Percentiles rank a stretch among this genome's conserved stretches.
Evolutionary conservation across 805 yeast genomes (phyloP).

Genomic region (Ogataea degrootiae): DNA sequence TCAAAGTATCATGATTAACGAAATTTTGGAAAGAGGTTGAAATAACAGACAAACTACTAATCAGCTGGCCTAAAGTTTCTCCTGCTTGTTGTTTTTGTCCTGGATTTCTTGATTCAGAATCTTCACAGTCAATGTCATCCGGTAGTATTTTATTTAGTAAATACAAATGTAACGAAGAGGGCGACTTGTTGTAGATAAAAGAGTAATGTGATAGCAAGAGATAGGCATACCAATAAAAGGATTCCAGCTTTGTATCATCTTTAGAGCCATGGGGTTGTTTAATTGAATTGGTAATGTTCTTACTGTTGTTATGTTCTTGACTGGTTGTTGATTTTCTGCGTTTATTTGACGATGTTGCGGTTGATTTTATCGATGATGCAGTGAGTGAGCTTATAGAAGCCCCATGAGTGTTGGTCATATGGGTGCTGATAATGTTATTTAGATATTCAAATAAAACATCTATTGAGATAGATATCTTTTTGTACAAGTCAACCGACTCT

Average conservation of each 20-base stretch:
- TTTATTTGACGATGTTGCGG: not conserved
- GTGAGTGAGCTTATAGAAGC: not conserved
- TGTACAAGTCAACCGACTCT: constrained; percentile 9
- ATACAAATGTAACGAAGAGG: constrained; percentile 34
- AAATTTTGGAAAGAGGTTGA: constrained; percentile 15
- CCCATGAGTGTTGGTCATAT: constrained; percentile 31
- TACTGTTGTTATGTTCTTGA: not conserved
- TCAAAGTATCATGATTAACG: constrained; percentile 16
- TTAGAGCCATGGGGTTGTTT: constrained; percentile 7
- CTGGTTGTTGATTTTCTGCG: not conserved
- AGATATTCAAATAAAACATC: constrained; percentile 46
- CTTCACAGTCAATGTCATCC: constrained; percentile 11
- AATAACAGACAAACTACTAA: constrained; percentile 24
- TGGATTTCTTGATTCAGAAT: not conserved
- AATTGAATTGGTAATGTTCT: constrained; percentile 1
- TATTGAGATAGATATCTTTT: constrained; percentile 30
- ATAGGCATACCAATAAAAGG: constrained; percentile 45
- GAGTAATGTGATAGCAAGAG: constrained; percentile 40
- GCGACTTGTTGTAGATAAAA: constrained; percentile 34
- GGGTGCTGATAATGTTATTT: constrained; percentile 41
- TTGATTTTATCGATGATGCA: not conserved
- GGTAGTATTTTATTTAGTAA: constrained; percentile 27
- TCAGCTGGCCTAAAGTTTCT: constrained; percentile 18
- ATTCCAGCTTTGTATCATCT: constrained; percentile 12
- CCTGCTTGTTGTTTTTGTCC: constrained; percentile 1